Conservation (phyloP, 2,329 filamentous ascomycete genomes). For the Alternaria novae-zelandiae region DNA sequence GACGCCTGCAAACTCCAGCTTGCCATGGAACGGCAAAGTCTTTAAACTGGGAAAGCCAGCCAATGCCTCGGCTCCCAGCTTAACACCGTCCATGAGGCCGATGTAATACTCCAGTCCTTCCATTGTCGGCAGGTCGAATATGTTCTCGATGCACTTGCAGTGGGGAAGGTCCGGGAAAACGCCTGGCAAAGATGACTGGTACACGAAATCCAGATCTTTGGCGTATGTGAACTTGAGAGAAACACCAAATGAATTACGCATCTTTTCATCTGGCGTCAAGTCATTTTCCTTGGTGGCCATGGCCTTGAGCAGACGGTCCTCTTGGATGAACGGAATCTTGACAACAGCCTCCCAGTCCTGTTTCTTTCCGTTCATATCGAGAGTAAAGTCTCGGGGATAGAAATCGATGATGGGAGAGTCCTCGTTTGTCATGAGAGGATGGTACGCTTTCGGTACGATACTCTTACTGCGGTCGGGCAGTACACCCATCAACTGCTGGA, state of each 20-base stretch:
- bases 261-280: conserved; percentile 78
- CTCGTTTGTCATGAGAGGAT: conserved; percentile 88
- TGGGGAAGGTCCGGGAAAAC: conserved; percentile 87
- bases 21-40: conserved; percentile 81
- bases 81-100: conserved; percentile 82
- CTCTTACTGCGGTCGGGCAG: conserved; percentile 96
- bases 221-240: conserved; percentile 92
- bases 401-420: conserved; percentile 96
- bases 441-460: conserved; percentile 87
- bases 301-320: conserved; percentile 80
- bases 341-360: conserved; percentile 99
- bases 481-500: conserved; percentile 97
- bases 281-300: conserved; percentile 85
- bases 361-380: conserved; percentile 99
- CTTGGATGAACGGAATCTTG: conserved; percentile 98
- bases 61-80: conserved; percentile 81
- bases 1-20: conserved; percentile 85
- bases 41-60: conserved; percentile 93
- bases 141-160: conserved; percentile 93
- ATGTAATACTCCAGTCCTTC: conserved; percentile 87
- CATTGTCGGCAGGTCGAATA: conserved; percentile 91
- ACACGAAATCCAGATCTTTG: conserved; percentile 76
- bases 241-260: conserved; percentile 88
- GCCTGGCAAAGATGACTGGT: conserved; percentile 85
- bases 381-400: conserved; percentile 93